Base-by-base conservation (phyloP, 1,284 basidiomycete genomes). In the Irpex lacteus region DNA sequence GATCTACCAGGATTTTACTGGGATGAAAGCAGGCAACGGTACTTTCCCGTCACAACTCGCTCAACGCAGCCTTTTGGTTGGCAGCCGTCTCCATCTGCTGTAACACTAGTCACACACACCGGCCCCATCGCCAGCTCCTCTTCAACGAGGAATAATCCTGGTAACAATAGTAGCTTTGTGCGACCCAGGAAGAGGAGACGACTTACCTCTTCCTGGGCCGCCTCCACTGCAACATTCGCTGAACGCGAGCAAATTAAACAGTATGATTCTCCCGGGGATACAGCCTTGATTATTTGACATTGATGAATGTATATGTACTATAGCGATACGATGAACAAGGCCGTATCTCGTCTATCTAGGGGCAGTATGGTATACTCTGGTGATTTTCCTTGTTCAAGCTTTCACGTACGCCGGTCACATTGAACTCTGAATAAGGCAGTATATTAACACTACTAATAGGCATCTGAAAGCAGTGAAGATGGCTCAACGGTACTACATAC, bases 1-100 rank as follows among this genome's bases (percentile, higher is more conserved):
- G 71, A 75, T 32, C 67, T 76, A 5, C 74, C 74, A 5, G 74
- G 74, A 11, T 65, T 75, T 19, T 76, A 75, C 60, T 76, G 73
- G 72, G 74, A 76, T 60, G 71, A 72, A 53, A 66, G 67, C 7
- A 71, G 67, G 55, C 64, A 70, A 19, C 72, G 74, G 8, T 76
- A 76, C 59, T 76, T 74, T 49, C 72, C 73, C 11, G 50, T 74
- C 2, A 65, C 72, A 5, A 72, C 72, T 1, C 66, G 69, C 36
- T 70, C 71, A 4, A n/a, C 18, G 21, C 21, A 18, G 34, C 61
- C 56, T 8, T 26, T 55, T 32, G 53, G 8, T 56, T 40, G 64
- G 8, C 36, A 63, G 13, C 62, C 52, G 11, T 26, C 58, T 8
- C 38, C 49, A 0, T n/a, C 53, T 18, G 40, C 34, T 44, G 47